Evolutionary conservation across 2,329 filamentous ascomycete species (phyloP).

Genomic region (Triangularia setosa): DNA sequence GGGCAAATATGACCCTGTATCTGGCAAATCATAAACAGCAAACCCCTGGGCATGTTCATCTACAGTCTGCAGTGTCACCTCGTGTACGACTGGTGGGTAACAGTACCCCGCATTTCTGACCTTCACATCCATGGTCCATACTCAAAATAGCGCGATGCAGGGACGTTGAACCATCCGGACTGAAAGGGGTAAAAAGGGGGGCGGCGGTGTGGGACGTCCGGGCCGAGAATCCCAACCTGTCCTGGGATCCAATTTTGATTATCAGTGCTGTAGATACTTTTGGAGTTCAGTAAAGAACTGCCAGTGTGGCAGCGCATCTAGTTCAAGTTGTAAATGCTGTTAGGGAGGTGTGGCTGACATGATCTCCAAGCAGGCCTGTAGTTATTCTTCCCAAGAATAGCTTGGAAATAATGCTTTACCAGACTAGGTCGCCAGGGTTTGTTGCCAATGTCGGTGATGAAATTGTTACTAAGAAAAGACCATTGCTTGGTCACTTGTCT

Average conservation of each 20-base stretch:
- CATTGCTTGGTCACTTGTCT: no score
- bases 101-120: neutral
- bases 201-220: neutral
- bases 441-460: no score
- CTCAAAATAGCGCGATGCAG: neutral
- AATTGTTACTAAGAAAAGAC: no score
- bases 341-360: no score
- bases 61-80: neutral
- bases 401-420: no score
- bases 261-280: neutral
- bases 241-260: neutral
- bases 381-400: no score
- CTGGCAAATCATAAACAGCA: neutral
- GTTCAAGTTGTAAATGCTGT: no score
- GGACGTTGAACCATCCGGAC: neutral
- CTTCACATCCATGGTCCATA: neutral
- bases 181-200: neutral
- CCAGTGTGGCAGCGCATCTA: no score
- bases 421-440: no score
- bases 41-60: neutral
- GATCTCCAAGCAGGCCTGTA: no score
- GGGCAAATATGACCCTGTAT: neutral
- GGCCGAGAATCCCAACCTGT: neutral
- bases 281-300: neutral
- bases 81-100: neutral